Evolutionary conservation across 2,329 filamentous ascomycete genomes (phyloP).

Genomic region (Lasiodiplodia sp.): DNA sequence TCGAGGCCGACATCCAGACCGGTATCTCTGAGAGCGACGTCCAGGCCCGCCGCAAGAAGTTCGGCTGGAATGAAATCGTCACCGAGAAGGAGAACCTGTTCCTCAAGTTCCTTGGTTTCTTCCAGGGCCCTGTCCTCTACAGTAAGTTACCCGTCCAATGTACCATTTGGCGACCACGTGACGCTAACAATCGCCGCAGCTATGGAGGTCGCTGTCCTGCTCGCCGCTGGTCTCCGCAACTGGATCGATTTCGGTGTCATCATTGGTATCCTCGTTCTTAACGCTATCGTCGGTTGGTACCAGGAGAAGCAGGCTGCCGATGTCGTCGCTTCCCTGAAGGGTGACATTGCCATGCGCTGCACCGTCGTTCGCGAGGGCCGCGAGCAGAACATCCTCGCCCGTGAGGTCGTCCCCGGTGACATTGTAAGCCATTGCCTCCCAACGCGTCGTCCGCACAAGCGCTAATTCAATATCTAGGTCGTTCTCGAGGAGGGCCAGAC

Average conservation of each 20-base stretch:
- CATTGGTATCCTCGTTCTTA: constrained; percentile 75
- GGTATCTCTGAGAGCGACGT: constrained; percentile 68
- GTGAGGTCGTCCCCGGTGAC: constrained; percentile 78
- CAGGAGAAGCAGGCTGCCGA: constrained; percentile 83
- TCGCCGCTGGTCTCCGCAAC: constrained; percentile 76
- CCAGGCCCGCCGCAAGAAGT: constrained; percentile 69
- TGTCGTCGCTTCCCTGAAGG: constrained; percentile 76
- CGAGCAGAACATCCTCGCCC: constrained; percentile 73
- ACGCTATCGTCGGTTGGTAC: constrained; percentile 80
- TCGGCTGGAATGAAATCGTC: constrained; percentile 74
- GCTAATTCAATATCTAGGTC: constrained; percentile 46
- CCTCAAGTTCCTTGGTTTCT: constrained; percentile 77
- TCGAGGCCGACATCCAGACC: constrained; percentile 68
- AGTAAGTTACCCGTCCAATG: constrained; percentile 58
- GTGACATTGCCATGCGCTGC: constrained; percentile 79
- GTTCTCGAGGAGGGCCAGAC: constrained; percentile 76
- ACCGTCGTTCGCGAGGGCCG: constrained; percentile 71
- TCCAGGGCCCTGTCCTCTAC: constrained; percentile 78
- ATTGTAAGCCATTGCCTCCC: constrained; percentile 53
- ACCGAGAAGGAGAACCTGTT: constrained; percentile 80
- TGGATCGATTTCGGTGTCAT: constrained; percentile 83
- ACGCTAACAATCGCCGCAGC: constrained; percentile 52
- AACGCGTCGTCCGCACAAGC: constrained; percentile 51
- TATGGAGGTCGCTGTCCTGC: constrained; percentile 78
- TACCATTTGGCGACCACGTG: constrained; percentile 31